Conservation (phyloP, 225 moss, liverwort and hornwort species). For the Pseudoscleropodium purum region DNA sequence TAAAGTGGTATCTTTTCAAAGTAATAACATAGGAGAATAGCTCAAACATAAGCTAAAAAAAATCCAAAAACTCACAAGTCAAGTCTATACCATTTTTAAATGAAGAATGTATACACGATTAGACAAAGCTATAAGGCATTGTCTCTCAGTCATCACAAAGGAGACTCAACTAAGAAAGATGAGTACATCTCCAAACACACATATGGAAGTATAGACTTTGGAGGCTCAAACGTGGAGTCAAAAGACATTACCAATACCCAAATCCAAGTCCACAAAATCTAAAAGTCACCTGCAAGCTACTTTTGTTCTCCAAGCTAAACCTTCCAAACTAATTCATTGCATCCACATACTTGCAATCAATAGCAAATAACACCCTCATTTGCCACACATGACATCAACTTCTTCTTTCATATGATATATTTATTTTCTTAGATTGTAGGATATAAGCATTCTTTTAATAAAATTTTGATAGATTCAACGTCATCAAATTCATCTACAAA, state of each 20-base stretch:
- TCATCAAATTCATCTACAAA: neutral
- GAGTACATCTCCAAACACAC: neutral
- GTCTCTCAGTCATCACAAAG: fast-evolving
- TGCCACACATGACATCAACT: too few species aligned
- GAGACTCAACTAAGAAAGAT: neutral
- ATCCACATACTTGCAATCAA: fast-evolving
- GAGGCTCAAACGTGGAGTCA: neutral
- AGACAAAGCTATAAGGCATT: neutral
- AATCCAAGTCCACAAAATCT: neutral
- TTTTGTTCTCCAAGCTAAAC: neutral
- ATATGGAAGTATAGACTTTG: neutral
- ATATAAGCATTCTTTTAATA: neutral
- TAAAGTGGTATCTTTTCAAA: neutral
- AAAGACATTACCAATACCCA: neutral
- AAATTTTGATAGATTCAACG: neutral
- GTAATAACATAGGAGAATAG: fast-evolving
- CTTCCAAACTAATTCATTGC: neutral
- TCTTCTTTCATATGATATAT: too few species aligned
- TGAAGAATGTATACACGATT: neutral
- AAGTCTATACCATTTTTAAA: neutral
- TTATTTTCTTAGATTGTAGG: neutral
- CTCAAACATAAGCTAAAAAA: too few species aligned
- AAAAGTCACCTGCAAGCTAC: fast-evolving
- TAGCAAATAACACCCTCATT: fast-evolving
- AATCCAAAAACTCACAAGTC: neutral